Base-by-base conservation (phyloP, 202 grass and related monocot species). In the Schoenoplectus tabernaemontani region DNA sequence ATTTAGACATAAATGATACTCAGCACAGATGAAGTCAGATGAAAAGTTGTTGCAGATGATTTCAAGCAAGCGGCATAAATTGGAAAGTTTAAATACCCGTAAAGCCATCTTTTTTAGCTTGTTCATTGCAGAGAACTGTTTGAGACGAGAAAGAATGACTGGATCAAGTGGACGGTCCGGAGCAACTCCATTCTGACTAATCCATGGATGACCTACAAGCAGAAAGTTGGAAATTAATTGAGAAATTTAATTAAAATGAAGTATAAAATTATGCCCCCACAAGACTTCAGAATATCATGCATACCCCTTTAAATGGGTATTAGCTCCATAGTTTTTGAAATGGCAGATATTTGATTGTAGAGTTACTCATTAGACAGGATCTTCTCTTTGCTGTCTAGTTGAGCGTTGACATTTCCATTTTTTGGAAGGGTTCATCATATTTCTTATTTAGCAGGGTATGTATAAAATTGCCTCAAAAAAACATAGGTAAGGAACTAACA, bases 61-160 rank as follows among this genome's bases (percentile, higher is more conserved):
- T 60, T 13, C 5, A 88, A 80, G 47, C 37, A 54, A 41, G 78
- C 83, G 10, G 10, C 7, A 36, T n/a, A 51, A 73, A 33, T 73
- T 48, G 47, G 70, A 74, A 53, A 46, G 26, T 36, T 51, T n/a
- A 74, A 10, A 63, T 84, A 97, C 93, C 83, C 87, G 78, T 59
- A 97, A 88, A 84, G 93, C 93, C 93, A 97, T 97, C 80, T 97
- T 97, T 84, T 97, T 97, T 76, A 97, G 82, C 46, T 97, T 97
- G 64, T 97, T 97, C 93, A 97, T 97, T 56, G 91, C 93, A 51
- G 93, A 97, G 77, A 97, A 97, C 33, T 97, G 91, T 82, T 93
- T 97, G 78, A 97, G 92, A 59, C 93, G 93, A 84, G 93, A 97
- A 39, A 97, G 82, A 10, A 97, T 87, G 81, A 89, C 91, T 77